These are phyloP conservation scores for Podaxis pistillaris DNA, from an alignment of 768 basidiomycete species.

Conservation along the genomic window DNA sequence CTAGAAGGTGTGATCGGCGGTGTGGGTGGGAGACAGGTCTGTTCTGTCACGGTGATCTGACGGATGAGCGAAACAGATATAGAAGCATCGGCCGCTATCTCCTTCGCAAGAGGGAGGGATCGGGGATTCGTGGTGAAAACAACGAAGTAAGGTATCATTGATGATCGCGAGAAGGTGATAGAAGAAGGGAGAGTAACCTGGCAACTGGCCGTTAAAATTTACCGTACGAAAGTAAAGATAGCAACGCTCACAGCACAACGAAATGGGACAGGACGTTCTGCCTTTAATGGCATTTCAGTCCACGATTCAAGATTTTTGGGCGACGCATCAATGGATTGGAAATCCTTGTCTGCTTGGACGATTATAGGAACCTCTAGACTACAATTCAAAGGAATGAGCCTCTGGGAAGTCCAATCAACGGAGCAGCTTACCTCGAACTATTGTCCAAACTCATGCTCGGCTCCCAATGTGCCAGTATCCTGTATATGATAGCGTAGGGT, in stretches of 20 bases:
- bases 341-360: conserved; percentile 57
- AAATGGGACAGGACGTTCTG: conserved; percentile 63
- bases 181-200: conserved; percentile 67
- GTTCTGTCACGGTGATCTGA: conserved; percentile 53
- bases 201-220: conserved; percentile 10
- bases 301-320: conserved; percentile 48
- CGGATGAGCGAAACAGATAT: conserved; percentile 66
- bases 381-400: conserved; percentile 7
- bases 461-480: conserved; percentile 58
- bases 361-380: conserved; percentile 69
- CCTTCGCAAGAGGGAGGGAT: conserved; percentile 51
- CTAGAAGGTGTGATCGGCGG: conserved; percentile 51
- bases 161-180: conserved; percentile 57
- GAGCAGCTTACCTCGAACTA: conserved; percentile 39
- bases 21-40: conserved; percentile 37
- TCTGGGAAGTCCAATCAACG: conserved; percentile 11
- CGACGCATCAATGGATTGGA: conserved; percentile 53
- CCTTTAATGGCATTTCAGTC: conserved; percentile 65
- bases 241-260: conserved; percentile 57
- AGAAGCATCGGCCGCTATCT: conserved; percentile 71
- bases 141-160: conserved; percentile 69
- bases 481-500: conserved; percentile 49
- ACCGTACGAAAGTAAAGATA: conserved; percentile 6
- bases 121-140: conserved; percentile 67
- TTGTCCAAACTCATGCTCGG: conserved; percentile 41